Evolutionary conservation across 495 filamentous ascomycete species (phyloP).

Genomic region (Tuber calosporum): DNA sequence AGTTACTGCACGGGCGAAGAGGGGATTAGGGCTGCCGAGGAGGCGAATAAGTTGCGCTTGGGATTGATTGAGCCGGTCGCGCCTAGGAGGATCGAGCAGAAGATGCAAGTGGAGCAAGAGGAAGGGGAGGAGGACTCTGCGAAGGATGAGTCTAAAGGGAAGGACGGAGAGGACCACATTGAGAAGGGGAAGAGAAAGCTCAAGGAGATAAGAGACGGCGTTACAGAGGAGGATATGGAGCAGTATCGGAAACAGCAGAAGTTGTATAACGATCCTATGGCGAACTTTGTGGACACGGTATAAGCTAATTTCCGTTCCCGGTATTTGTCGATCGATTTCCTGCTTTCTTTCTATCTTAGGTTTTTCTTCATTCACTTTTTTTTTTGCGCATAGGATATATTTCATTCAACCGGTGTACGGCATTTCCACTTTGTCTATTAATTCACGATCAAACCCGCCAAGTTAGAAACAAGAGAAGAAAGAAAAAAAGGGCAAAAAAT

Average conservation of each 20-base stretch:
- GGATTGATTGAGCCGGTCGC: constrained; percentile 41
- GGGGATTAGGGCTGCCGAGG: constrained; percentile 34
- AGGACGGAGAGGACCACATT: constrained; percentile 37
- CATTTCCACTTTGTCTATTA: constrained; percentile 1
- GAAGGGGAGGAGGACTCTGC: constrained; percentile 39
- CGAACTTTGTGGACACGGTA: constrained; percentile 50
- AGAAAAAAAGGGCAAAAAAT: background rate
- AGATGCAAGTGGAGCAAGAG: constrained; percentile 35
- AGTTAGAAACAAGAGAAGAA: background rate
- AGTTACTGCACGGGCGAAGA: constrained; percentile 81
- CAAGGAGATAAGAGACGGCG: constrained; percentile 65
- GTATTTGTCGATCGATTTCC: background rate
- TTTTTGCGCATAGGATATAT: background rate
- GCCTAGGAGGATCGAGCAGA: constrained; percentile 43
- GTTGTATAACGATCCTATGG: constrained; percentile 76
- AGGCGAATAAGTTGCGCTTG: constrained; percentile 38
- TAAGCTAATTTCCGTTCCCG: constrained; percentile 17
- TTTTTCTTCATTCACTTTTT: background rate
- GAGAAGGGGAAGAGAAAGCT: constrained; percentile 58
- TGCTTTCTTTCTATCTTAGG: background rate
- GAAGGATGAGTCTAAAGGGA: constrained; percentile 42
- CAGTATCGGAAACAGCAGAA: constrained; percentile 66
- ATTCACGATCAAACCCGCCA: background rate
- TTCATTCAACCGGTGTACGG: background rate
- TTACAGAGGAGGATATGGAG: constrained; percentile 76